These are phyloP conservation scores for Erythrobasidium yunnanense DNA, from an alignment of 768 basidiomycete species.

Conservation along the genomic window DNA sequence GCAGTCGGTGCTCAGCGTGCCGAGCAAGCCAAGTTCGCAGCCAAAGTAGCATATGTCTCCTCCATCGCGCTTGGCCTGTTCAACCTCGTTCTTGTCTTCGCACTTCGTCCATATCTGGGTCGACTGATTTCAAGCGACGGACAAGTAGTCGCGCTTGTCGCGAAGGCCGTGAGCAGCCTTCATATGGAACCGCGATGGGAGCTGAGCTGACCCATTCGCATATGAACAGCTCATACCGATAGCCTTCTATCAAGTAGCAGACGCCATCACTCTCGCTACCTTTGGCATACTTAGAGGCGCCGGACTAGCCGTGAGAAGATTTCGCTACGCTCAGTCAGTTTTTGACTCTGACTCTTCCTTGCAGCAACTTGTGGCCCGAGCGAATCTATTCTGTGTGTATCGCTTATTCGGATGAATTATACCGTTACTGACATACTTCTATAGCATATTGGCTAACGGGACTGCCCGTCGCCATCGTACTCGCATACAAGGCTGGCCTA, in stretches of 20 bases:
- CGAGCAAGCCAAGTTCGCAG: background rate
- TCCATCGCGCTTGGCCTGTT: background rate
- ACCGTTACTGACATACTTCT: too few relatives aligned
- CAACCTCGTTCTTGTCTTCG: background rate
- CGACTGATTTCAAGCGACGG: background rate
- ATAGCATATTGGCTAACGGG: background rate
- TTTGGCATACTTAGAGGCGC: background rate
- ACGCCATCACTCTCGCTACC: background rate
- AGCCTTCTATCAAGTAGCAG: conserved; percentile 3
- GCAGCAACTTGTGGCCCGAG: background rate
- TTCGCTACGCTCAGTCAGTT: too few relatives aligned
- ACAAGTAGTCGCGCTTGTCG: background rate
- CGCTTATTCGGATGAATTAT: too few relatives aligned
- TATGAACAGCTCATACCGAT: too few relatives aligned
- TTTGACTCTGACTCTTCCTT: too few relatives aligned
- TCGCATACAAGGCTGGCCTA: background rate
- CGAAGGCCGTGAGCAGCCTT: background rate
- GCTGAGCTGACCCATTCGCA: too few relatives aligned
- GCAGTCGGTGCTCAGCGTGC: background rate
- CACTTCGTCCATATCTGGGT: background rate
- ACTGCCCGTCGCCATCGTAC: background rate
- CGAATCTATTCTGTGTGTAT: too few relatives aligned
- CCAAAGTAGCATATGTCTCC: background rate
- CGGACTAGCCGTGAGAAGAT: too few relatives aligned
- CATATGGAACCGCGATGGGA: too few relatives aligned